These are phyloP conservation scores for Daldinia caldariorum DNA, from an alignment of 495 filamentous ascomycete species.

Conservation along the genomic window DNA sequence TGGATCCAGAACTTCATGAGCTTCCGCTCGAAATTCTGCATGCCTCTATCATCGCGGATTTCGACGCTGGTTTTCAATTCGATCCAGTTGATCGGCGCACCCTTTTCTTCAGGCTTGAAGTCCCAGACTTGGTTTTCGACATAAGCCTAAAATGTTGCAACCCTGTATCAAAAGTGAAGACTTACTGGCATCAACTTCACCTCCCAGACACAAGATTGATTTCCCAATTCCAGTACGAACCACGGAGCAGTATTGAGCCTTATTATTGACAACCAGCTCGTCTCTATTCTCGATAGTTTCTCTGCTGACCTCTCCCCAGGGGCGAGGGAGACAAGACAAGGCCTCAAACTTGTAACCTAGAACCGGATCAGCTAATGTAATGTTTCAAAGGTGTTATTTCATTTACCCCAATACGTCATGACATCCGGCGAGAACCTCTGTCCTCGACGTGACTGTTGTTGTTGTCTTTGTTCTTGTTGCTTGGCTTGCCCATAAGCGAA, in stretches of 20 bases:
- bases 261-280: constrained; percentile 77
- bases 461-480: constrained; percentile 65
- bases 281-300: constrained; percentile 81
- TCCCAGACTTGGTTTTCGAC: constrained; percentile 73
- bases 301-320: constrained; percentile 75
- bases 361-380: constrained; percentile 29
- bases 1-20: constrained; percentile 96
- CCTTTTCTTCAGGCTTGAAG: constrained; percentile 70
- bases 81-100: constrained; percentile 83
- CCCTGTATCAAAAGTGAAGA: constrained; percentile 3
- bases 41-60: constrained; percentile 69
- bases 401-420: constrained; percentile 69
- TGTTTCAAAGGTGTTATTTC: neutral
- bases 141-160: constrained; percentile 1
- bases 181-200: constrained; percentile 91
- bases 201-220: constrained; percentile 78
- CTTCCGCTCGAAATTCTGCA: constrained; percentile 84
- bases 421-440: constrained; percentile 50
- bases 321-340: constrained; percentile 73
- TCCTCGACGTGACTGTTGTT: constrained; percentile 69
- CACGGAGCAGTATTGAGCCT: constrained; percentile 93
- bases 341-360: constrained; percentile 97
- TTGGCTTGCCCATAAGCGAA: constrained; percentile 70
- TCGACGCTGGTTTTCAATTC: constrained; percentile 92
- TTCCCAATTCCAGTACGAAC: constrained; percentile 86